Percentiles rank a stretch among this genome's conserved stretches.
These are phyloP conservation scores for Saccharomycopsis hybrid DNA, from an alignment of 1,139 yeast genomes.

Conservation along the genomic window DNA sequence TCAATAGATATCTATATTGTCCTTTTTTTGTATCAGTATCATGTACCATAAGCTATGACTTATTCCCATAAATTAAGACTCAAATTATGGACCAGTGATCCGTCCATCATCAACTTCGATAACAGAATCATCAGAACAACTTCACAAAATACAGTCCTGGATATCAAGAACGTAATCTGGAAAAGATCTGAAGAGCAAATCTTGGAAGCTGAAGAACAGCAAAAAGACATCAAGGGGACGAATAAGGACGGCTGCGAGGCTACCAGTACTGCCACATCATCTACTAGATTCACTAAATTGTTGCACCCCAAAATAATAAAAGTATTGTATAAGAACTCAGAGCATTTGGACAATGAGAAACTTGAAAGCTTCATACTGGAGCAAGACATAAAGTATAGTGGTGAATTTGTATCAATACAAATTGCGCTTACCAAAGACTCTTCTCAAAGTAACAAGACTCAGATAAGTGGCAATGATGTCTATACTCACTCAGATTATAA, in stretches of 20 bases:
- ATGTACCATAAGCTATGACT: too few relatives aligned
- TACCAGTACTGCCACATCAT: too few relatives aligned
- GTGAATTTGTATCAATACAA: background rate
- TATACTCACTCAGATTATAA: background rate
- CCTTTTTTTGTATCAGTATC: too few relatives aligned
- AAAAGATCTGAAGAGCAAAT: constrained; percentile 21
- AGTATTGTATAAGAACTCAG: constrained; percentile 2
- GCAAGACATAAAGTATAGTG: constrained; percentile 1
- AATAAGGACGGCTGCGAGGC: background rate
- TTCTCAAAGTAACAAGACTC: too few relatives aligned
- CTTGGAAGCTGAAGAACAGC: background rate
- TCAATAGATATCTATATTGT: too few relatives aligned
- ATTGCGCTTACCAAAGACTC: background rate
- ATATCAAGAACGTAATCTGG: constrained; percentile 25
- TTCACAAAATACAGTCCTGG: constrained; percentile 25
- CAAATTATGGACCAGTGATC: constrained; percentile 8
- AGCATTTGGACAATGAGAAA: background rate
- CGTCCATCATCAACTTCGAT: background rate
- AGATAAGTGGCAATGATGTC: background rate
- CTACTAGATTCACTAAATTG: background rate
- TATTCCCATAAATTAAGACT: background rate
- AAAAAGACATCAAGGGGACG: background rate
- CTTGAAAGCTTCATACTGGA: background rate
- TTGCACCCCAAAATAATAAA: constrained; percentile 1
- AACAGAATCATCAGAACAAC: constrained; percentile 23